Evolutionary conservation across 2,329 filamentous ascomycete genomes (phyloP), one percentile per base, ranked within the genome.

Genomic region (Exophiala viscosa): DNA sequence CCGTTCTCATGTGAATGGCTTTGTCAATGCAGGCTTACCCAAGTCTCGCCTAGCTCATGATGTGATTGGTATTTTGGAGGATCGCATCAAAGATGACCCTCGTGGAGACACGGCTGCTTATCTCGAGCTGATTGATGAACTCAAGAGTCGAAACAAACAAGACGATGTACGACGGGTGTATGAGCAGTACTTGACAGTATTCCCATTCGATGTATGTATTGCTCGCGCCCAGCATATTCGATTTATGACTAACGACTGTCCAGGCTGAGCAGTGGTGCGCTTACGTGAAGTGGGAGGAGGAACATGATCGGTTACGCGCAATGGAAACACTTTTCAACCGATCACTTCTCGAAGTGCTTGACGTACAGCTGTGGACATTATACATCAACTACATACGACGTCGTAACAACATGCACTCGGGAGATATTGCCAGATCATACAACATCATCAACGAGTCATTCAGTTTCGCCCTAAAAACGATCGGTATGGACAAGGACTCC

Each of bases 331-430:
- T 99, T 17, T 96, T 99, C 69, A 84, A 83, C 59, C 82, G 84
- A 61, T 90, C 87, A 31, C 81, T 99, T 35, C 79, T 90, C 62
- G 81, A 81, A 7, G 85, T 93, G 15, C 86, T 88, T 9, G 88
- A 92, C 67, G 86, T 97, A 35, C 82, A 87, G 57, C 80, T 99
- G 15, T 99, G 91, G 90, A 90, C 87, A 5, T 82, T 90, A 31
- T 99, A 99, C 68, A 83, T 99, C 57, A 90, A 96, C 70, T 96
- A 97, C 68, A 88, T 97, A 58, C 89, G 93, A 48, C 87, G 93
- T 43, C 83, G 89, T 59, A 93, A 96, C 69, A 92, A 95, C 60
- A 76, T 97, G 54, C 90, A 79, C 39, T 84, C 87, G 64, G 93
- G 97, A 66, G 76, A 85, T 1, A 82, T 81, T 34, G 89, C 89